Base-by-base conservation (phyloP, 148 eudicot species). In the Hydrangea macrophylla region DNA sequence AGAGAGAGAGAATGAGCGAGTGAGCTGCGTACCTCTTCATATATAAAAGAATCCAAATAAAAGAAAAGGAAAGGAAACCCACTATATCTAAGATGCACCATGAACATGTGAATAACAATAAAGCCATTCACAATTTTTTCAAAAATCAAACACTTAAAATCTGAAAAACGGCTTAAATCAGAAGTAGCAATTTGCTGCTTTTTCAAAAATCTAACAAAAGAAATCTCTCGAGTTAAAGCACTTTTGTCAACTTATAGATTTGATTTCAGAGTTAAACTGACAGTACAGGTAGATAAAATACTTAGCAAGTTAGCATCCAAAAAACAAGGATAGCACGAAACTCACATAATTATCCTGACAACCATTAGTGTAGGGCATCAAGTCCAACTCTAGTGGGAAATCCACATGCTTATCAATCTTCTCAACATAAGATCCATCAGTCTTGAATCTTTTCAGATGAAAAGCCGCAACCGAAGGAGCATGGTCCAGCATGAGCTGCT, bases 371-470 rank as follows among this genome's bases (percentile, higher is more conserved):
- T 79, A 90, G 45, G 96, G 84, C 58, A 27, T 54, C 79, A 94
- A 75, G 76, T 94, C 91, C 69, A 94, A 78, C 77, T 85, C 92
- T 65, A 85, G 61, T 9, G 97, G 97, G 72, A 80, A 90, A 44
- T 76, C 75, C 36, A 94, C 92, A 68, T 54, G 73, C 75, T 79
- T 90, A 48, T 90, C 92, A 64, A 88, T 90, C 70, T 94, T 94
- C 81, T 88, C 84, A 57, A 90, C 78, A 70, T 31, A 23, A 5
- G 77, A 25, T 12, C 97, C 97, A 81, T 90, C 82, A 71, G 81
- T 84, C 80, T 94, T 90, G 70, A 94, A 94, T 71, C 98, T 88
- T 83, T 94, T 94, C 73, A 94, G 70, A 81, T 94, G 98, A 37
- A 94, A 81, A 26, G 82, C 76, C 45, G 88, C 90, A 30, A 94